Percentiles rank a stretch among this genome's conserved stretches.
phyloP scores from a whole-genome alignment of 805 yeast genomes.

The Crinitomyces ghanaensis region DNA sequence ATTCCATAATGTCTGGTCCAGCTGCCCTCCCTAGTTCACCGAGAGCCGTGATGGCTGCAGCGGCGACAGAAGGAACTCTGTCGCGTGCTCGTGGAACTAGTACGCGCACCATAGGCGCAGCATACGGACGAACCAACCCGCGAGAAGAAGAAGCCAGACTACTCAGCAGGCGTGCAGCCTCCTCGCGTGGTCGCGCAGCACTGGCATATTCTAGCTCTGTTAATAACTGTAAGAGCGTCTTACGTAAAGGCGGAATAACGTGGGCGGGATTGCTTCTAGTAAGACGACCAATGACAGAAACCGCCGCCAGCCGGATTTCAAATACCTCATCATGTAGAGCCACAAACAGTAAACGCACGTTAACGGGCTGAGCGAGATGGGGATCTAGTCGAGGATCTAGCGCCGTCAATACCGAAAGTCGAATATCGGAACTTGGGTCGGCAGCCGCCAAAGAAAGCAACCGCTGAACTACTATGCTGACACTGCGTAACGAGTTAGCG shows the following conservation, averaged over 20 bases:
- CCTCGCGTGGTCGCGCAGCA: slow-evolving; percentile 68
- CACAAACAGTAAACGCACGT: slow-evolving; percentile 72
- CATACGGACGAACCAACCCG: slow-evolving; percentile 79
- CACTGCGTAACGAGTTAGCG: slow-evolving; percentile 68
- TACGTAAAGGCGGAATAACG: slow-evolving; percentile 84
- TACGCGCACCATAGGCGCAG: slow-evolving; percentile 81
- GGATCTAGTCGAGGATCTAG: slow-evolving; percentile 69
- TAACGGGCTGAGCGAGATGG: slow-evolving; percentile 88
- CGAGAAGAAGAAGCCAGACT: slow-evolving; percentile 66
- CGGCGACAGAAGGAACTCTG: slow-evolving; percentile 66
- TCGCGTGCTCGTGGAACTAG: slow-evolving; percentile 67
- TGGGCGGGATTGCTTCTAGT: slow-evolving; percentile 88
- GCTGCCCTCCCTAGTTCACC: slow-evolving; percentile 76
- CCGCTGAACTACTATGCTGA: slow-evolving; percentile 73
- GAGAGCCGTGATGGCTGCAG: slow-evolving; percentile 72
- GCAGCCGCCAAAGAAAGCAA: slow-evolving; percentile 74
- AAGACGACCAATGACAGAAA: slow-evolving; percentile 70
- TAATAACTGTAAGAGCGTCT: slow-evolving; percentile 70
- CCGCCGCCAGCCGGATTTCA: slow-evolving; percentile 66
- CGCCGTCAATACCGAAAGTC: slow-evolving; percentile 66
- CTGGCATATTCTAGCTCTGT: slow-evolving; percentile 79
- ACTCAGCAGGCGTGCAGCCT: slow-evolving; percentile 66
- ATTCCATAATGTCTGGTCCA: slow-evolving; percentile 74
- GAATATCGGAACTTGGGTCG: slow-evolving; percentile 76
- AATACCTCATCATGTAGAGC: slow-evolving; percentile 88